Evolutionary conservation across 2,329 filamentous ascomycete genomes (phyloP), one percentile per base, ranked within the genome.

Genomic region (Aspergillus uvarum): DNA sequence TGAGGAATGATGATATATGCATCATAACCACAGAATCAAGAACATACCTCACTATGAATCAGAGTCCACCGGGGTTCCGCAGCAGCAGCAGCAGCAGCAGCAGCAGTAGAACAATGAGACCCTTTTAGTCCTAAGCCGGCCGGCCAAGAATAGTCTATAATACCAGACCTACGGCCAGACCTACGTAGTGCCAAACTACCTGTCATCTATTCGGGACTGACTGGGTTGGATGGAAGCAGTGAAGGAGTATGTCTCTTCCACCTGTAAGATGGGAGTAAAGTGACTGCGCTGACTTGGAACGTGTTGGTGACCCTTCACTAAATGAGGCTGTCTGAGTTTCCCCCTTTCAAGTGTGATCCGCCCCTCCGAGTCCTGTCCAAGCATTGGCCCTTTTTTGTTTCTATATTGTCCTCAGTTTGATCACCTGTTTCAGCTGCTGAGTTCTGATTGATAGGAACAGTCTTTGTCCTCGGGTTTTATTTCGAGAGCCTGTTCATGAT

Each of bases 171-270:
- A n/a, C n/a, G n/a, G n/a, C n/a, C n/a, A n/a, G n/a, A n/a, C n/a
- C n/a, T n/a, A n/a, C n/a, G n/a, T 42, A 42, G 38, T 42, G 38
- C 42, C 52, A 47, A 22, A 47, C 42, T 54, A 54, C 53, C 42
- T 55, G 56, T 58, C 56, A 58, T 58, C 56, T 48, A 58, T 54
- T 47, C 51, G 56, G 56, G 29, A 54, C 51, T 58, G 42, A 29
- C 48, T 50, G 22, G 42, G 22, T 52, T 24, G n/a, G 38, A 44
- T 44, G 38, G 16, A 44, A 16, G 14, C 14, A 6, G 38, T 44
- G 38, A 44, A 44, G 38, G 16, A 50, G 47, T 31, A 21, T 29
- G 21, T 35, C 19, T 31, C 53, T 47, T 35, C 3, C 26, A 14
- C 32, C 44, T 44, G 26, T 47, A 26, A 47, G 26, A 48, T 29